Evolutionary conservation across 306 rosid genomes (phyloP), one percentile per base, ranked within the genome.

Genomic region (Sesbania bispinosa): DNA sequence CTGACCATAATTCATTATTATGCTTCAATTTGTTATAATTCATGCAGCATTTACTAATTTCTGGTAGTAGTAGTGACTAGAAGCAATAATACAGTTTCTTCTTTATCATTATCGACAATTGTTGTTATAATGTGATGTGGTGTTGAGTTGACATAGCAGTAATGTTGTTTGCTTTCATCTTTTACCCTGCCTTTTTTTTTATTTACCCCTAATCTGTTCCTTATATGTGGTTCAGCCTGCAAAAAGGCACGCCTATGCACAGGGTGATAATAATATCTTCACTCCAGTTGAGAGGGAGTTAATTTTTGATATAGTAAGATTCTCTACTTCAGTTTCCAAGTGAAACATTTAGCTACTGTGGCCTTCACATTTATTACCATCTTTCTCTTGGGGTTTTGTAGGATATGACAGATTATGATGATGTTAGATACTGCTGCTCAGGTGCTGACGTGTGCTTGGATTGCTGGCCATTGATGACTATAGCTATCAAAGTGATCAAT

Each of bases 401-500:
- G 97, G 99, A 94, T 85, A 89, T 94, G 72, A 58, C 95, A 24
- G 97, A 91, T 76, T 94, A 94, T 13, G 96, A 94, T 84, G 97
- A 94, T 78, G 88, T 86, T 42, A 88, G 97, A 67, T 94, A 87
- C 85, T 94, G 99, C 85, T 94, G 99, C 79, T 80, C 95, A 2
- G 97, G 99, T 63, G 99, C 99, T 79, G 97, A 91, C 39, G 90
- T 91, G 72, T 94, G 97, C 84, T 78, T 91, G 85, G 74, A 86
- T 46, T 94, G 99, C 81, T 94, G 99, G 99, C 97, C 96, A 1
- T 80, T 94, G 57, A 94, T 94, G 99, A 94, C 97, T 20, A 75
- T 86, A 79, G 92, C 93, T 58, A 83, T 91, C 84, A 91, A 94
- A 88, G 96, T 94, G 76, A 82, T 91, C 9, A 89, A 91, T 82